A percentile compares a stretch with the other conserved stretches of the same genome.
Evolutionary conservation across 208 protist species (phyloP).

Genomic region (Wallacemonas sp.): DNA sequence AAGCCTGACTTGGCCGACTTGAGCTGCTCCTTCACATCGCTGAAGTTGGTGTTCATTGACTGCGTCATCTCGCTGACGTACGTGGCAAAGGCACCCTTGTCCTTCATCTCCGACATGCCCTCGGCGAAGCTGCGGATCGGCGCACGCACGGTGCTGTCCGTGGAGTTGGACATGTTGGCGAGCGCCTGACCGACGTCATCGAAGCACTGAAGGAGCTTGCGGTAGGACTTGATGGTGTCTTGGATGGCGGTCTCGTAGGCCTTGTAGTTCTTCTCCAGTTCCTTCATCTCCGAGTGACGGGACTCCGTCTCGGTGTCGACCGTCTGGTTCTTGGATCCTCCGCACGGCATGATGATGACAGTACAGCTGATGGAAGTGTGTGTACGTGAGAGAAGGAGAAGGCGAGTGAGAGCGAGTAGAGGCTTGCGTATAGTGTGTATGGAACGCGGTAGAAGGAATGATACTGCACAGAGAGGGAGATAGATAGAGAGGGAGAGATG

Average conservation of each 20-base stretch:
- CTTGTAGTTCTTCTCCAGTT: constrained; percentile 50
- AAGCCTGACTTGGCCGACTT: constrained; percentile 43
- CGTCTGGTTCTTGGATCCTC: constrained; percentile 18
- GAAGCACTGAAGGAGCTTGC: constrained; percentile 46
- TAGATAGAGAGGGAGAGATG: not conserved
- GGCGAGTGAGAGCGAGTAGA: not conserved
- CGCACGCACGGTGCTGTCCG: constrained; percentile 20
- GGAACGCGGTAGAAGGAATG: not conserved
- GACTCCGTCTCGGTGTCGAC: constrained; percentile 60
- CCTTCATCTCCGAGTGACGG: constrained; percentile 36
- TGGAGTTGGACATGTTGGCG: constrained; percentile 46
- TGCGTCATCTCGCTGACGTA: constrained; percentile 60
- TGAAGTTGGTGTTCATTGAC: constrained; percentile 29
- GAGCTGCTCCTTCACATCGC: constrained; percentile 31
- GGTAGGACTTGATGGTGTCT: constrained; percentile 61
- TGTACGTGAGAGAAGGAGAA: constrained; percentile 15
- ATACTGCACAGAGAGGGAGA: not conserved
- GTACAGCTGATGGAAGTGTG: not conserved
- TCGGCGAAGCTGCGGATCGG: constrained; percentile 39
- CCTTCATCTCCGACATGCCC: constrained; percentile 61
- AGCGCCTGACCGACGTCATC: constrained; percentile 51
- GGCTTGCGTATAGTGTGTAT: not conserved
- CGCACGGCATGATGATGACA: constrained; percentile 24
- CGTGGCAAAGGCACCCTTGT: constrained; percentile 46
- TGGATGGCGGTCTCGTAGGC: constrained; percentile 42